Conservation (phyloP, 2,329 filamentous ascomycete genomes). For the Catunica adiposa region DNA sequence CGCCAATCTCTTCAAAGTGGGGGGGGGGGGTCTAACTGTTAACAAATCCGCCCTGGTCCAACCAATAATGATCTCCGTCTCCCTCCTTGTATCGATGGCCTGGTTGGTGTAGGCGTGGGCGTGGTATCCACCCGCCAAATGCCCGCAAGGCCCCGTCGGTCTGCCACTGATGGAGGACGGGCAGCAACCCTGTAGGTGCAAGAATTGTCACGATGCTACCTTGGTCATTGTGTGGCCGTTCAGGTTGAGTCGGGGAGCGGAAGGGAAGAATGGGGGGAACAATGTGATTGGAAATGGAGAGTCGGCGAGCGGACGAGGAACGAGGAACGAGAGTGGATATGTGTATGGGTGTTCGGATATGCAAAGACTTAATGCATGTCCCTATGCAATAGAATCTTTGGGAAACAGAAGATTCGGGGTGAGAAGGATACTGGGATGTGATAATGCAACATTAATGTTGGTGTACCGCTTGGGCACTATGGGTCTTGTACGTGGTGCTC, state of each 20-base stretch:
- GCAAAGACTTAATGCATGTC: conserved; percentile 3
- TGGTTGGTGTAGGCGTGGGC: background rate
- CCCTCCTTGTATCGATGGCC: too few species aligned
- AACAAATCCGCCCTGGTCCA: too few species aligned
- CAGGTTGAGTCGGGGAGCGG: background rate
- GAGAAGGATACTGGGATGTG: background rate
- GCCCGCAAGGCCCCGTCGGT: background rate
- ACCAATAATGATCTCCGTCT: too few species aligned
- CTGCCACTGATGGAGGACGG: background rate
- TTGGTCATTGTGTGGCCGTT: background rate
- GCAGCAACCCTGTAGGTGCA: background rate
- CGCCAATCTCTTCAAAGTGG: too few species aligned
- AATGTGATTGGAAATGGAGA: background rate
- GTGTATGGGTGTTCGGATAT: background rate
- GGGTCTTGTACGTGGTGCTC: background rate
- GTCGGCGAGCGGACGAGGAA: background rate
- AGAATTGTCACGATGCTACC: background rate
- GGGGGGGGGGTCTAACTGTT: too few species aligned
- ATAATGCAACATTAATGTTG: background rate
- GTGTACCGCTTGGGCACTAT: background rate
- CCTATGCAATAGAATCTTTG: background rate
- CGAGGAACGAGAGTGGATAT: background rate
- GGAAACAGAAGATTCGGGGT: background rate
- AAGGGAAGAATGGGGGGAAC: background rate
- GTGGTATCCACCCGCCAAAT: background rate